A percentile compares a stretch with the other conserved stretches of the same genome.
Conservation (phyloP, 129 eudicot genomes). For the Flaveria sonorensis region DNA sequence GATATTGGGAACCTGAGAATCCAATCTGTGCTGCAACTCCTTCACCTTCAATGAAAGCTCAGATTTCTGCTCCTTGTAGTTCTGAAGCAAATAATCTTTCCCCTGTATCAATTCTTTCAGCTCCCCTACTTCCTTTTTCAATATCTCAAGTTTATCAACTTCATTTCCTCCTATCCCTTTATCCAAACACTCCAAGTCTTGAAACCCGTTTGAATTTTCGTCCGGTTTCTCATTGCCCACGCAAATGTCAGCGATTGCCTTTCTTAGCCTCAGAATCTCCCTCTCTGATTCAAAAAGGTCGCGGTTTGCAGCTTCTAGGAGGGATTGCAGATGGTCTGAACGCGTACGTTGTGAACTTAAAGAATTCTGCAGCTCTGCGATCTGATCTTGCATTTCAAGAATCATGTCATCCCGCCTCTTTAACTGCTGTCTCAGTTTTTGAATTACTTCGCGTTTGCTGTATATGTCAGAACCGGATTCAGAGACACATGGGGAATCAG, state of each 20-base stretch:
- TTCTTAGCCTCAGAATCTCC: slow-evolving; percentile 85
- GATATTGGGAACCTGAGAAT: slow-evolving; percentile 71
- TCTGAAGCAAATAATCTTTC: slow-evolving; percentile 67
- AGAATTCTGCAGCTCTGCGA: slow-evolving; percentile 68
- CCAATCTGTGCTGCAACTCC: slow-evolving; percentile 85
- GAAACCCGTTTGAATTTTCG: slow-evolving; percentile 57
- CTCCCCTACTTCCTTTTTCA: slow-evolving; percentile 64
- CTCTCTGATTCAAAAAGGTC: slow-evolving; percentile 83
- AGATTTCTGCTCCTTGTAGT: slow-evolving; percentile 77
- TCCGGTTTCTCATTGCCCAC: slow-evolving; percentile 55
- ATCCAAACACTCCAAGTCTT: slow-evolving; percentile 48
- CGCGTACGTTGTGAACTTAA: slow-evolving; percentile 59
- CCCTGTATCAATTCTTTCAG: slow-evolving; percentile 75
- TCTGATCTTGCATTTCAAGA: slow-evolving; percentile 93
- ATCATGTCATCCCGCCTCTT: slow-evolving; percentile 92
- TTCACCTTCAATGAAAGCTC: slow-evolving; percentile 72
- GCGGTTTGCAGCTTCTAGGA: slow-evolving; percentile 71
- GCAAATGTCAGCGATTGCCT: slow-evolving; percentile 82
- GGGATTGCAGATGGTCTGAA: slow-evolving; percentile 68
- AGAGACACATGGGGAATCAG: slow-evolving; percentile 86
- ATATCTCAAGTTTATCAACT: slow-evolving; percentile 53
- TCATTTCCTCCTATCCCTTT: slow-evolving; percentile 51
- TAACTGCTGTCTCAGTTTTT: slow-evolving; percentile 85
- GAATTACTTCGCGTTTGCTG: slow-evolving; percentile 89
- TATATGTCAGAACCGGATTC: slow-evolving; percentile 92